Base-by-base conservation (phyloP, 2,329 filamentous ascomycete genomes). In the Tolypocladium tundrense region DNA sequence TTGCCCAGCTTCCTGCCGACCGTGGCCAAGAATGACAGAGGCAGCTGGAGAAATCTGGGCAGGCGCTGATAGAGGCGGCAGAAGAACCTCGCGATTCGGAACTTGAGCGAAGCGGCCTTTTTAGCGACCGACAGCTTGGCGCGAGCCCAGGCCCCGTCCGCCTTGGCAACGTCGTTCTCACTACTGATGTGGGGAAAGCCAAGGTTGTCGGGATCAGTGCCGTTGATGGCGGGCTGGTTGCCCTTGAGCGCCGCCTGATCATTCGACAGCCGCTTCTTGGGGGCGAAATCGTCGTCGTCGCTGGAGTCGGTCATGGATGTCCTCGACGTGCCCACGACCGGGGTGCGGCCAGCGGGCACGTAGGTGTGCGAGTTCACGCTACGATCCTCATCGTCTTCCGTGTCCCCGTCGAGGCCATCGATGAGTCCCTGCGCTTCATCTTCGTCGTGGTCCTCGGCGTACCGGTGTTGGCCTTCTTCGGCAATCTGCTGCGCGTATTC, bases 391-490 rank as follows among this genome's bases (percentile, higher is more conserved):
- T 68, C 74, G 37, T 72, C 72, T 51, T 75, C 75, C 1, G 72
- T 69, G 50, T 75, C 71, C 21, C 67, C 69, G 31, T 72, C 71
- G 19, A 71, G 63, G 31, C 62, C 65, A 9, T 66, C 66, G 1
- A 83, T 79, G 56, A 80, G 76, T 51, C 68, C 74, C 57, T 72
- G 68, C 5, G 72, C 67, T 51, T 82, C 79, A 13, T 77, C 73
- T 11, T 77, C 75, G 53, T 72, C 69, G 6, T 72, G 63, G 5
- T 67, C 63, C 54, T 75, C 70, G 24, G 79, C 73, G 54, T 82
- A 81, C 57, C 73, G 76, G 67, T 85, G 86, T 60, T 84, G 77
- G 19, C 87, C 83, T 74, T 82, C 79, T 64, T 84, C 82, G 21
- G 74, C 68, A 16, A 76, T 71, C 59, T 82, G 75, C 40, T 79